Percentiles rank a stretch among this genome's conserved stretches.
phyloP scores from a whole-genome alignment of 805 yeast genomes.

The Candida sithepensis region DNA sequence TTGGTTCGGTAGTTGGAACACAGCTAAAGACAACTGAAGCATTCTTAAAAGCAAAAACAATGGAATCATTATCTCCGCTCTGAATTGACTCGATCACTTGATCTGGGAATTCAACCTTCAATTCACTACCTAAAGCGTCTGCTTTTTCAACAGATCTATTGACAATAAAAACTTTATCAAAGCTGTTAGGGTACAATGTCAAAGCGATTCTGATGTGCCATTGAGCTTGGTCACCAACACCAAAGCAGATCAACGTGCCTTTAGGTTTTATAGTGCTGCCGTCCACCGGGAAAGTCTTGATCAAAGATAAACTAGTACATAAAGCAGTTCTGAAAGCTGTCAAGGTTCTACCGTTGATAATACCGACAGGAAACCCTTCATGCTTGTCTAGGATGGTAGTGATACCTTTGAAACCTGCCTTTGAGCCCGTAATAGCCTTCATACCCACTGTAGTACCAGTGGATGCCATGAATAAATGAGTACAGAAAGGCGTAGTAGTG shows the following conservation, averaged over 20 bases:
- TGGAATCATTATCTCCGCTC: constrained; percentile 12
- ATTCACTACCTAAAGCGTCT: constrained; percentile 24
- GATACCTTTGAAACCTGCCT: constrained; percentile 56
- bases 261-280: constrained; percentile 14
- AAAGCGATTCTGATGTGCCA: constrained; percentile 56
- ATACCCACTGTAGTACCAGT: constrained; percentile 53
- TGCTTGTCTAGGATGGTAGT: constrained; percentile 46
- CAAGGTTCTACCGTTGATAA: constrained; percentile 53
- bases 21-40: constrained; percentile 57
- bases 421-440: constrained; percentile 57
- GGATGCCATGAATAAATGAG: constrained; percentile 67
- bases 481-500: constrained; percentile 34
- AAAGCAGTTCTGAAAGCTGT: constrained; percentile 70
- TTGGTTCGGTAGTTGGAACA: constrained; percentile 51
- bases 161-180: constrained; percentile 40
- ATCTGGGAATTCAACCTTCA: constrained; percentile 31
- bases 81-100: constrained; percentile 22
- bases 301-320: constrained; percentile 47
- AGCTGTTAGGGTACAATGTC: constrained; percentile 34
- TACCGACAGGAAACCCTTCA: constrained; percentile 49
- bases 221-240: constrained; percentile 60
- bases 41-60: constrained; percentile 28
- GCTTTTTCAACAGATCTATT: constrained; percentile 44
- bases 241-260: constrained; percentile 41
- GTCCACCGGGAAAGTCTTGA: constrained; percentile 30